Evolutionary conservation across 2,329 filamentous ascomycete species (phyloP).

Genomic region (Nemania serpens): DNA sequence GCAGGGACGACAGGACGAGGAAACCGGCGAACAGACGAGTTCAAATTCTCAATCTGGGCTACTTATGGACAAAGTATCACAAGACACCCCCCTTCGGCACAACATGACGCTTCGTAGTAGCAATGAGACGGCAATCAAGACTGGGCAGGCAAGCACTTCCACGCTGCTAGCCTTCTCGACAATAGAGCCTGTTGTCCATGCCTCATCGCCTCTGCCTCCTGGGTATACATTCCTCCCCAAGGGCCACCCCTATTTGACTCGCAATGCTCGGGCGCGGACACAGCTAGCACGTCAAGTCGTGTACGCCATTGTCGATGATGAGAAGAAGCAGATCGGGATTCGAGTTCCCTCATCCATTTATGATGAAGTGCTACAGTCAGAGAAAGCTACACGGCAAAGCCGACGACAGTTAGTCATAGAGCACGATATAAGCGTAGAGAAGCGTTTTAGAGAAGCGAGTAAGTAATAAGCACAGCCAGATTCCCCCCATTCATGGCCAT

Average conservation of each 20-base stretch:
- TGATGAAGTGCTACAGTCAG: neutral
- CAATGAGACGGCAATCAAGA: neutral
- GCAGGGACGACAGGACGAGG: too few species aligned
- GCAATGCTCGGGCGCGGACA: conserved; percentile 18
- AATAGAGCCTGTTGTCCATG: conserved; percentile 13
- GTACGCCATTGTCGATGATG: conserved; percentile 12
- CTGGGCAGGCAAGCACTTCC: neutral
- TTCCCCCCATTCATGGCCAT: neutral
- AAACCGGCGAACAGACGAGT: too few species aligned
- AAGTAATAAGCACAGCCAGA: neutral
- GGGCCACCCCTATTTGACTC: conserved; percentile 20
- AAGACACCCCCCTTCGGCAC: neutral
- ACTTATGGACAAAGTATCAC: neutral
- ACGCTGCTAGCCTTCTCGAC: neutral
- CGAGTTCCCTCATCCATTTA: conserved; percentile 19
- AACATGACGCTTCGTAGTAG: conserved; percentile 1
- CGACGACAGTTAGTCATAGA: conserved; percentile 1
- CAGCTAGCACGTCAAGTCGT: conserved; percentile 7
- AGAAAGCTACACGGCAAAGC: neutral
- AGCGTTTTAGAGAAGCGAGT: conserved; percentile 18
- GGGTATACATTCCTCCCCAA: conserved; percentile 21
- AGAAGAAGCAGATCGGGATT: conserved; percentile 21
- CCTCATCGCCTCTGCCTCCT: conserved; percentile 14
- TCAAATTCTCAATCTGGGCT: neutral
- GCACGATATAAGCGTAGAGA: conserved; percentile 12